Percentiles rank a stretch among this genome's conserved stretches.
These are phyloP conservation scores for Oryza longistaminata DNA, from an alignment of 176 grass and related monocot genomes.

Conservation along the genomic window DNA sequence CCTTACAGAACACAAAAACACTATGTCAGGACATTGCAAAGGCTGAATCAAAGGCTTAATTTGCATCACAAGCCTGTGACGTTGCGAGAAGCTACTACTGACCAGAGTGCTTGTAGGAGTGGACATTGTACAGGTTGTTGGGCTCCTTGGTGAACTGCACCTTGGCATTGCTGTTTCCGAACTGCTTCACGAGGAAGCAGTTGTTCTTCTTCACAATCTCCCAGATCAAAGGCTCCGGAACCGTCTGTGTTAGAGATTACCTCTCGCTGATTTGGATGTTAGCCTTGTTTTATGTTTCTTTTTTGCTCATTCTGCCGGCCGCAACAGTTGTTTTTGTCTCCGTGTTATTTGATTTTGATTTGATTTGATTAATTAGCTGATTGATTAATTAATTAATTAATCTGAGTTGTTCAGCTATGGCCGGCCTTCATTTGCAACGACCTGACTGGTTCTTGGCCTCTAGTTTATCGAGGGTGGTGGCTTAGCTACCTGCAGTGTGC, in stretches of 20 bases:
- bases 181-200: slow-evolving; percentile 67
- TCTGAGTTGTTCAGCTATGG: background rate
- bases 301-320: slow-evolving; percentile 39
- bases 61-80: background rate
- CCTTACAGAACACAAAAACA: slow-evolving; percentile 29
- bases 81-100: background rate
- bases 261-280: background rate
- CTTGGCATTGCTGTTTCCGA: slow-evolving; percentile 65
- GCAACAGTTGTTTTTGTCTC: background rate
- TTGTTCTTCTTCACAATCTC: slow-evolving; percentile 83
- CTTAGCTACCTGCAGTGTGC: background rate
- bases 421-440: background rate
- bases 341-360: background rate
- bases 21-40: background rate
- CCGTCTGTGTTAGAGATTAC: background rate
- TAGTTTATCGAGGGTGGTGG: background rate
- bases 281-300: slow-evolving; percentile 22
- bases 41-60: background rate
- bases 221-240: slow-evolving; percentile 73
- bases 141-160: slow-evolving; percentile 85
- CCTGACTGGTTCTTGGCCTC: background rate
- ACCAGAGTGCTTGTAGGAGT: slow-evolving; percentile 83
- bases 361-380: background rate
- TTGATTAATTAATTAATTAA: background rate
- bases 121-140: slow-evolving; percentile 78